Evolutionary conservation across 495 filamentous ascomycete genomes (phyloP), one percentile per base, ranked within the genome.

Genomic region (Penicillium maclennaniae): DNA sequence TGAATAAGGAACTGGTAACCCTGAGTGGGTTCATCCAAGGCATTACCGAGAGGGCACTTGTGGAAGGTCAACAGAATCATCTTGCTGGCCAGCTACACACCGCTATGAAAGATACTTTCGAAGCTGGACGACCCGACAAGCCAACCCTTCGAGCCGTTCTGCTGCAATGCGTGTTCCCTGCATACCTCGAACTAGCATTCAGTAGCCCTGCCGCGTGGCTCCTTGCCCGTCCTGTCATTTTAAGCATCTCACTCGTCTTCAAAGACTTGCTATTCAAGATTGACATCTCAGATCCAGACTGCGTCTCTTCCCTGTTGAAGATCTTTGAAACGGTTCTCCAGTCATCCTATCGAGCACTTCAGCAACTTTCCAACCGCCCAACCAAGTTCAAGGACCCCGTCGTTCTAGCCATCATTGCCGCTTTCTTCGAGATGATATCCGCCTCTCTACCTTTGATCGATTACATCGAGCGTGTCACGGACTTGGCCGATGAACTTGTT

Each of bases 1-100:
- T 80, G 19, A 53, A 69, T 17, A 76, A 78, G 48, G 73, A 75
- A 10, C 69, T 76, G 5, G 84, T 84, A 48, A 72, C 83, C 39
- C 69, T 90, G 20, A 79, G 75, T 17, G 69, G 69, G 10, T 89
- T 87, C 63, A 60, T 88, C 10, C 84, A 88, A 55, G 78, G 80
- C 12, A 74, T 87, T 10, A 82, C 76, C 7, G 83, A 87, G 61
- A 69, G 82, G 20, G 86, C 86, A 1, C 80, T 79, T 2, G 54
- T 82, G 9, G 83, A 87, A 46, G 70, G 73, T n/a, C 76, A 86
- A 48, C 84, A 87, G 45, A 53, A 53, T 7, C 81, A 84, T 49
- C 72, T 90, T 15, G 69, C 81, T 47, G 68, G 72, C 17, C 85
- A 88, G 61, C 66, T 90, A 7, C 58, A 69, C 28, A 66, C 73